Base-by-base conservation (phyloP, 2,329 filamentous ascomycete species). In the Ophiocordyceps sinensis region DNA sequence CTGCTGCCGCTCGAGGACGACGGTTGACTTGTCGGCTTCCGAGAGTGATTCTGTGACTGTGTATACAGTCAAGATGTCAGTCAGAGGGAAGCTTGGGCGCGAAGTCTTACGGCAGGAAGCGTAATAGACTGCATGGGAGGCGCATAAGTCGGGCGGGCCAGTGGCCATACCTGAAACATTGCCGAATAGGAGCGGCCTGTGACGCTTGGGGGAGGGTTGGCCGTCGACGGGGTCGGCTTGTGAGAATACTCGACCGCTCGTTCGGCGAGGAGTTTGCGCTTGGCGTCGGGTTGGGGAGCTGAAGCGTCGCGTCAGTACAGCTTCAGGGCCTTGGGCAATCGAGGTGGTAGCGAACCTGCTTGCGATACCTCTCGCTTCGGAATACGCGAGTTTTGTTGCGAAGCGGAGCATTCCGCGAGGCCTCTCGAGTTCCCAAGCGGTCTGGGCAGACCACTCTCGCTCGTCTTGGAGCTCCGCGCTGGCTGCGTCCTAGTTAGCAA, bases 211-310 rank as follows among this genome's bases (percentile, higher is more conserved):
- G 59, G 54, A 41, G 58, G 65, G 55, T 43, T 40, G 11, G 15
- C 32, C 10, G 41, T 8, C 6, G 41, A 2, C 19, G 37, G 36
- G 60, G 57, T 44, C 58, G 39, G 40, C 28, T 40, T 43, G 6
- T 63, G 34, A 15, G 62, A 57, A 45, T 66, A 69, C 44, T 81
- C 75, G 45, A 58, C 68, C 28, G 68, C 73, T 48, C 66, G 65
- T 42, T 79, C 73, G 17, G 58, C 59, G 23, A 79, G 59, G 13
- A 72, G 74, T 51, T 76, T 77, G 43, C 77, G 67, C 58, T 82
- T 82, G 3, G 74, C 52, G 39, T 76, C 70, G 17, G 76, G 67
- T 51, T 75, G 66, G 19, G 61, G 49, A 40, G 67, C 75, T 78
- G 32, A 17, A 26, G 9, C 10, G 15, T 15, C 14, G 17, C 5